phyloP scores from a whole-genome alignment of 1,284 basidiomycete species.

The Mrakiaceae sp. region DNA sequence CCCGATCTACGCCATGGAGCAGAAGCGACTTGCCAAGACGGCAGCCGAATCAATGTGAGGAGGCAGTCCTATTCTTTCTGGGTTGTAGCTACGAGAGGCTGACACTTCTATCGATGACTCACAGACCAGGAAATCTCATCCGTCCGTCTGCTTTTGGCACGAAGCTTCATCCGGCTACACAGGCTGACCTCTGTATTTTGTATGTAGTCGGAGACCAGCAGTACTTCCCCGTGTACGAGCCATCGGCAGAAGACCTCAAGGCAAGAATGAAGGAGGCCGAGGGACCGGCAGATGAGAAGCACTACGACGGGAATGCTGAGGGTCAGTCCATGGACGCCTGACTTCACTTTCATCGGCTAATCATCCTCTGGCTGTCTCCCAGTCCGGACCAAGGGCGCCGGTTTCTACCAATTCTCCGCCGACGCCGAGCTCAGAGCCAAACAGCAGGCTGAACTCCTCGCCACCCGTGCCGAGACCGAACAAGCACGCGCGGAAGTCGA shows the following conservation, averaged over 20 bases:
- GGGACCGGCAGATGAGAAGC: slow-evolving; percentile 56
- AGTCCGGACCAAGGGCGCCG: slow-evolving; percentile 71
- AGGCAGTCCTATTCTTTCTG: no score
- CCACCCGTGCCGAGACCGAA: slow-evolving; percentile 59
- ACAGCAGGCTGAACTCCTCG: slow-evolving; percentile 68
- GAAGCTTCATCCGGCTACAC: neutral
- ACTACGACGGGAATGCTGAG: slow-evolving; percentile 74
- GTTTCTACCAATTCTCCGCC: slow-evolving; percentile 73
- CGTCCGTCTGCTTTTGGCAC: slow-evolving; percentile 28
- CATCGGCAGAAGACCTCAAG: slow-evolving; percentile 62
- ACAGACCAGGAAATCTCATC: slow-evolving; percentile 48
- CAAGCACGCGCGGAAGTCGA: slow-evolving; percentile 46
- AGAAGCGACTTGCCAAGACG: slow-evolving; percentile 31
- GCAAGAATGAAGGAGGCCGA: slow-evolving; percentile 63
- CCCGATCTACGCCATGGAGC: slow-evolving; percentile 40
- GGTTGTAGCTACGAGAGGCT: no score
- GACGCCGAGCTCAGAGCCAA: slow-evolving; percentile 61
- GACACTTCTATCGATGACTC: neutral
- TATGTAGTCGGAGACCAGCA: slow-evolving; percentile 53
- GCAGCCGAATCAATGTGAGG: neutral
- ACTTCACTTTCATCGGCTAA: neutral
- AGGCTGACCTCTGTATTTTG: slow-evolving; percentile 4
- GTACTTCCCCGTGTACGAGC: slow-evolving; percentile 73
- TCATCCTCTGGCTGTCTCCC: neutral
- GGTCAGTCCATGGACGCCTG: slow-evolving; percentile 31